phyloP scores from a whole-genome alignment of 257 asterid genomes.

The Pogostemon cablin region DNA sequence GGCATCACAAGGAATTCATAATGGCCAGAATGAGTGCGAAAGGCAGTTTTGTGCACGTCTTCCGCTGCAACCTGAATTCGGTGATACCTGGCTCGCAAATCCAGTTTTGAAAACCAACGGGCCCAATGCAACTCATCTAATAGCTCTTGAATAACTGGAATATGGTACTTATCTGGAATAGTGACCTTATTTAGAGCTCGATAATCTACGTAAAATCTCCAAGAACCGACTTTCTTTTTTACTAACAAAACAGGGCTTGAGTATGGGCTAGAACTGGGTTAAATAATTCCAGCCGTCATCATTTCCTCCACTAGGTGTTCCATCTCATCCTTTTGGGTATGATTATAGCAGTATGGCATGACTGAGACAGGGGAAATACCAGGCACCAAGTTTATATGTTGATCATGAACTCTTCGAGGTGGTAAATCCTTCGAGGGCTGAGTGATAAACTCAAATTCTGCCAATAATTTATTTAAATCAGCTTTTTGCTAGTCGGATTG shows the following conservation, averaged over 20 bases:
- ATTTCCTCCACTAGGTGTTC: no score
- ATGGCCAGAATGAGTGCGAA: not conserved
- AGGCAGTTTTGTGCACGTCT: not conserved
- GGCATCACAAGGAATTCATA: conserved; percentile 11
- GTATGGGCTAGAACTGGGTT: not conserved
- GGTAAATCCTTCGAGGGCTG: no score
- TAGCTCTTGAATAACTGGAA: not conserved
- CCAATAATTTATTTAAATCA: no score
- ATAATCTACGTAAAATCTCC: not conserved
- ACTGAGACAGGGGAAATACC: no score
- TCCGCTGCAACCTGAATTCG: not conserved
- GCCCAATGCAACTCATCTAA: not conserved
- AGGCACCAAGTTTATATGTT: no score
- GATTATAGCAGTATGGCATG: no score
- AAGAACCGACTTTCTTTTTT: not conserved
- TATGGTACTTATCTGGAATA: not conserved
- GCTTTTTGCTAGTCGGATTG: no score
- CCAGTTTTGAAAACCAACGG: not conserved
- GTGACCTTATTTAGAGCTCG: not conserved
- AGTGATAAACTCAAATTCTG: no score
- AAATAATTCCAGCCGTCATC: not conserved
- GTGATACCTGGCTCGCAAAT: not conserved
- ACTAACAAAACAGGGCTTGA: not conserved
- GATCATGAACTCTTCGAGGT: no score
- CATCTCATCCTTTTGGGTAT: no score